A percentile compares a stretch with the other conserved stretches of the same genome.
Evolutionary conservation across 805 yeast genomes (phyloP).

Genomic region (Metschnikowia gelsemii): DNA sequence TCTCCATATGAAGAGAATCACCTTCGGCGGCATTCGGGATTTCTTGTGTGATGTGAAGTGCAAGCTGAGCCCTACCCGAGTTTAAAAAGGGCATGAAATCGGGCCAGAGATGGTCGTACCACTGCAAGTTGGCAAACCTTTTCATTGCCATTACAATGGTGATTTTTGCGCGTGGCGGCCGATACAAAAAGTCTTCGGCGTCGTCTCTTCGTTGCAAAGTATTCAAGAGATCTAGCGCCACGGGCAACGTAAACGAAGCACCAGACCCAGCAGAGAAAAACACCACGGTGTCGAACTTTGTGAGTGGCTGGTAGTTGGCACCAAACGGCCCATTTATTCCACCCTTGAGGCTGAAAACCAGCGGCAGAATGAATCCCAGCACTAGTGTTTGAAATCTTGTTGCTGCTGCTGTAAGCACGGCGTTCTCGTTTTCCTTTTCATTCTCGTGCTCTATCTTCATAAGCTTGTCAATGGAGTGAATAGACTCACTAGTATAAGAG

Average conservation of each 20-base stretch:
- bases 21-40: slow-evolving; percentile 7
- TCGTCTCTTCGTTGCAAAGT: slow-evolving; percentile 27
- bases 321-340: slow-evolving; percentile 49
- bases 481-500: slow-evolving; percentile 1
- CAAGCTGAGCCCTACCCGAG: slow-evolving; percentile 25
- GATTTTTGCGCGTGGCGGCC: slow-evolving; percentile 30
- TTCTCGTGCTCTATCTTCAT: not conserved
- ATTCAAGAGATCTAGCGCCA: slow-evolving; percentile 40
- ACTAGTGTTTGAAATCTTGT: too few relatives aligned
- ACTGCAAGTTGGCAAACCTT: slow-evolving; percentile 25
- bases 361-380: slow-evolving; percentile 9
- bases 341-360: slow-evolving; percentile 31
- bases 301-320: slow-evolving; percentile 40
- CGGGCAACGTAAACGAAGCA: slow-evolving; percentile 46
- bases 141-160: slow-evolving; percentile 36
- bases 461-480: slow-evolving; percentile 6
- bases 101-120: slow-evolving; percentile 39
- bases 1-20: slow-evolving; percentile 5
- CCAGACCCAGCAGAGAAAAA: slow-evolving; percentile 49
- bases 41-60: slow-evolving; percentile 32
- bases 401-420: too few relatives aligned
- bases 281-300: slow-evolving; percentile 40
- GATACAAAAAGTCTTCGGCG: slow-evolving; percentile 30
- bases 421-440: too few relatives aligned
- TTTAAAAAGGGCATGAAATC: slow-evolving; percentile 27